Evolutionary conservation across 805 yeast genomes (phyloP).

Genomic region (Schwanniomyces yamadae): DNA sequence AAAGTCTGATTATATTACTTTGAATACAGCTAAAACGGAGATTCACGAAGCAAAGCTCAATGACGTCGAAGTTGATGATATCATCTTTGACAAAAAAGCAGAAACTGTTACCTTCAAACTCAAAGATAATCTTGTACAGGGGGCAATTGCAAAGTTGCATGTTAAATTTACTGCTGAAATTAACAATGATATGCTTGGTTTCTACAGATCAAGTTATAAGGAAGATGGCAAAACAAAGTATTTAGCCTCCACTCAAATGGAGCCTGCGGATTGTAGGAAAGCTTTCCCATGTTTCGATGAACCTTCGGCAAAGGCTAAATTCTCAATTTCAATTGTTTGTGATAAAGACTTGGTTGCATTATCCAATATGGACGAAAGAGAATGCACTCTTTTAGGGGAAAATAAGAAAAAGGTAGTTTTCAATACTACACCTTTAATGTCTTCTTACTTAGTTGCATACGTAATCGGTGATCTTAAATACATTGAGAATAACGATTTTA

Average conservation of each 20-base stretch:
- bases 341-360: constrained; percentile 55
- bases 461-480: constrained; percentile 77
- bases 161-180: constrained; percentile 60
- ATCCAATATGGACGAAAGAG: constrained; percentile 67
- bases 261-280: constrained; percentile 81
- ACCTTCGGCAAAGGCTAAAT: constrained; percentile 75
- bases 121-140: constrained; percentile 32
- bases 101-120: constrained; percentile 42
- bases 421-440: constrained; percentile 78
- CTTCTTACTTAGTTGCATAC: constrained; percentile 83
- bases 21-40: constrained; percentile 68
- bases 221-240: constrained; percentile 64
- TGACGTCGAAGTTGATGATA: constrained; percentile 20
- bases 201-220: constrained; percentile 68
- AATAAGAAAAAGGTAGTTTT: constrained; percentile 57
- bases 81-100: constrained; percentile 34
- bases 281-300: constrained; percentile 89
- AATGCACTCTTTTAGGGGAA: constrained; percentile 40
- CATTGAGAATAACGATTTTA: constrained; percentile 63
- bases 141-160: constrained; percentile 43
- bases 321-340: constrained; percentile 61
- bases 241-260: constrained; percentile 83
- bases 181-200: constrained; percentile 81
- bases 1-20: constrained; percentile 42
- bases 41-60: constrained; percentile 48